Base-by-base conservation (phyloP, 1,284 basidiomycete genomes). In the Rhodotorula glutinis region DNA sequence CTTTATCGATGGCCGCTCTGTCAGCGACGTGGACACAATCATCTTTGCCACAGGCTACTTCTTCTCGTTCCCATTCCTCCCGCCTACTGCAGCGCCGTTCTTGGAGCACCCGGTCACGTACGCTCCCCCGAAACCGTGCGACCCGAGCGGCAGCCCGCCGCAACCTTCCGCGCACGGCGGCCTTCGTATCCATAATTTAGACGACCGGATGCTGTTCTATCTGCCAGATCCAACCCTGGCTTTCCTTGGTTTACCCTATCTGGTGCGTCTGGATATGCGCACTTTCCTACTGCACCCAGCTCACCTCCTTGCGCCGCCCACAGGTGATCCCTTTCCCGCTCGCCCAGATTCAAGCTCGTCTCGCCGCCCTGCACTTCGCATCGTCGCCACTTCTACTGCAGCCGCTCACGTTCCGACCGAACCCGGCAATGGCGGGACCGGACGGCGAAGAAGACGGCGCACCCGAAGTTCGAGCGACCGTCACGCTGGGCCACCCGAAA, bases 11-110 rank as follows among this genome's bases (percentile, higher is more conserved):
- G 75, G 73, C 1, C 53, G 62, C 17, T 53, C 43, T 10, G 53
- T 80, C 10, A 51, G 65, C 0, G 76, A 75, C 23, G 73, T 81
- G 17, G 79, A 81, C 52, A 65, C 74, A 1, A 78, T 82, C 65
- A 77, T 81, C 55, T 82, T 78, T 66, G 81, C 81, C 4, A 82
- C 81, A 0, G 81, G 81, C 16, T 82, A 82, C 69, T 75, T 77
- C 62, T 81, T 78, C 69, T 72, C 76, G 27, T 79, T 79, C 65
- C 80, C 80, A 0, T 82, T 81, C 70, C 76, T 75, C 55, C 74
- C 74, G 58, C 60, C 60, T 4, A 56, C 62, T 27, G 78, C 80
- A 47, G 62, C 27, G 17, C 81, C 81, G 0, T 82, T 79, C 77
- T 53, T 60, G 9, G 43, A 44, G 0, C 57, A 67, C 56, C 73